Conservation (phyloP, 1,139 yeast genomes). For the Wickerhamiella infanticola region DNA sequence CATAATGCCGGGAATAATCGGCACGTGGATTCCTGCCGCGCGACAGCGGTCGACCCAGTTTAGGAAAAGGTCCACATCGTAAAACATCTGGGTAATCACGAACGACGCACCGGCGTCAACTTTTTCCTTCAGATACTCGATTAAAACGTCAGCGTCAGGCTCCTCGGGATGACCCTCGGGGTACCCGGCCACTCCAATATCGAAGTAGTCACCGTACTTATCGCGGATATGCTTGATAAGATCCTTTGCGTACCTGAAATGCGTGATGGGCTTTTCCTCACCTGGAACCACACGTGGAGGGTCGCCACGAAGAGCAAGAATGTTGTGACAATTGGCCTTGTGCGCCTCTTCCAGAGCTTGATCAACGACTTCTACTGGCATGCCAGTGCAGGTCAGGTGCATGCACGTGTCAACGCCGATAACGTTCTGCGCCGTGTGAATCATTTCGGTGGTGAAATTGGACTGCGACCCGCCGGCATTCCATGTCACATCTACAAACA, state of each 20-base stretch:
- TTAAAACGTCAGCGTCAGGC: slow-evolving; percentile 37
- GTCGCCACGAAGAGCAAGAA: slow-evolving; percentile 88
- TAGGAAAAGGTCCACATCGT: slow-evolving; percentile 62
- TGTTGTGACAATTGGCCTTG: slow-evolving; percentile 86
- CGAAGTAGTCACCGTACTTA: slow-evolving; percentile 58
- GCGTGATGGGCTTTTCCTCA: slow-evolving; percentile 33
- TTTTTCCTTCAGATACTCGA: slow-evolving; percentile 65
- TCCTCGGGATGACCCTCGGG: slow-evolving; percentile 97
- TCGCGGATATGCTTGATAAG: slow-evolving; percentile 60
- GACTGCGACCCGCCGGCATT: slow-evolving; percentile 90
- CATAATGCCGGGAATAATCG: slow-evolving; percentile 96
- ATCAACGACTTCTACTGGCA: slow-evolving; percentile 71
- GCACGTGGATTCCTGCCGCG: slow-evolving; percentile 61
- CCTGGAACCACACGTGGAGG: slow-evolving; percentile 47
- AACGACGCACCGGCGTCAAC: slow-evolving; percentile 92
- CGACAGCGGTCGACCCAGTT: slow-evolving; percentile 65
- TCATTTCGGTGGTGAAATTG: slow-evolving; percentile 74
- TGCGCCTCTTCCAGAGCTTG: slow-evolving; percentile 76
- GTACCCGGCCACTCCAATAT: slow-evolving; percentile 87
- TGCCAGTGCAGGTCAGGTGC: slow-evolving; percentile 95
- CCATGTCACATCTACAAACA: slow-evolving; percentile 94
- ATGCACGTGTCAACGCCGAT: slow-evolving; percentile 92
- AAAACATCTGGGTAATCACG: slow-evolving; percentile 76
- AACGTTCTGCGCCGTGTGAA: slow-evolving; percentile 81
- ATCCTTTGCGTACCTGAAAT: slow-evolving; percentile 63